Conservation (phyloP, 306 rosid species). For the Fragaria vesca region DNA sequence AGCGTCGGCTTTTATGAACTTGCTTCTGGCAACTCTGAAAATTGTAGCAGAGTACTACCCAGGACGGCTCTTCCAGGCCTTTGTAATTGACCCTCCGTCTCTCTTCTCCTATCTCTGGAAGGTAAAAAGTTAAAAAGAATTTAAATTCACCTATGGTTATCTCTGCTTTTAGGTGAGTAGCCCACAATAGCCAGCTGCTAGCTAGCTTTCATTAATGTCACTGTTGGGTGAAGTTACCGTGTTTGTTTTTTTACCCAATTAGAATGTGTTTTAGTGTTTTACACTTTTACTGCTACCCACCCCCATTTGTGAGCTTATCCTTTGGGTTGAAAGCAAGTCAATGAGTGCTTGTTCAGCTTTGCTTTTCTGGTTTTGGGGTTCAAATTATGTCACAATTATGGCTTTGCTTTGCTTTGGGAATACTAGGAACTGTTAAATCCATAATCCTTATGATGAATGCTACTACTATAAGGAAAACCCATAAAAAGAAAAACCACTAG, state of each 20-base stretch:
- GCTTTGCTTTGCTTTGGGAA: background rate
- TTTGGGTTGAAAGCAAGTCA: background rate
- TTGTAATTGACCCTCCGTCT: conserved; percentile 89
- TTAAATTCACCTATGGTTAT: background rate
- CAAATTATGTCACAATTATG: conserved; percentile 22
- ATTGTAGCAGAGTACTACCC: conserved; percentile 80
- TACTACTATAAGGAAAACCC: background rate
- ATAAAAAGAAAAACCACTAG: background rate
- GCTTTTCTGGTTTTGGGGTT: background rate
- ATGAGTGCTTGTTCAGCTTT: background rate
- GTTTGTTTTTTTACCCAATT: background rate
- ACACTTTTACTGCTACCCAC: background rate
- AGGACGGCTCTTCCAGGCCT: conserved; percentile 58
- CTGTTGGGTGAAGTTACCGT: background rate
- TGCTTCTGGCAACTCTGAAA: conserved; percentile 64
- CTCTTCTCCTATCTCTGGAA: conserved; percentile 91
- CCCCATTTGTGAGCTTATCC: background rate
- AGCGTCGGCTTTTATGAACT: conserved; percentile 85
- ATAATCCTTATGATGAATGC: background rate
- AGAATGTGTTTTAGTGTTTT: background rate
- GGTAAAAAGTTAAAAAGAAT: conserved; percentile 36
- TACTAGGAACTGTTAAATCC: background rate
- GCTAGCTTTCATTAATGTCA: background rate
- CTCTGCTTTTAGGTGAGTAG: background rate
- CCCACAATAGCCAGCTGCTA: background rate